Percentiles rank a stretch among this genome's conserved stretches.
Conservation (phyloP, 305 asterid genomes). For the Solanum aculeatissimum region DNA sequence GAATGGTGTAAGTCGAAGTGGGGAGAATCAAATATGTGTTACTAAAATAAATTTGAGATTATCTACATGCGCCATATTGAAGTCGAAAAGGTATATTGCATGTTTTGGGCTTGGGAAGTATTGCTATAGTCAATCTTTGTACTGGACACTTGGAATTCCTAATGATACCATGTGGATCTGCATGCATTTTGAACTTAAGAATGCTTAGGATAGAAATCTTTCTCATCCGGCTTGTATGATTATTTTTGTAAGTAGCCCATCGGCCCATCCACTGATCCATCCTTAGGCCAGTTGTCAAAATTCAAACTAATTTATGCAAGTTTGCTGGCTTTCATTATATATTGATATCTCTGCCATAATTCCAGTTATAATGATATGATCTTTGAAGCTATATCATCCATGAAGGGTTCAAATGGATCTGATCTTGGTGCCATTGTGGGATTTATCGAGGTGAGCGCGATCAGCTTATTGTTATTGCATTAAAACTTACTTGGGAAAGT, state of each 20-base stretch:
- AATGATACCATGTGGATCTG: neutral
- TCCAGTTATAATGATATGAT: conserved; percentile 35
- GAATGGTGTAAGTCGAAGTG: neutral
- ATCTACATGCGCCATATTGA: neutral
- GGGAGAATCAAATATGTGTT: neutral
- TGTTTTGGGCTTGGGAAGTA: neutral
- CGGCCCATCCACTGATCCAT: neutral
- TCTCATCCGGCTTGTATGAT: neutral
- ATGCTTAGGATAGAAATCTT: neutral
- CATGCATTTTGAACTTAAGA: neutral
- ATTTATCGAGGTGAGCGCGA: conserved; percentile 41
- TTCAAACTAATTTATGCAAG: neutral
- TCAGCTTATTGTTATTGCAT: neutral
- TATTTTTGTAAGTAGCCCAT: neutral
- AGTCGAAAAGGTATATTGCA: neutral
- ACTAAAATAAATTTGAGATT: neutral
- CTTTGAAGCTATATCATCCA: conserved; percentile 41
- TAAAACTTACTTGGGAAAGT: neutral
- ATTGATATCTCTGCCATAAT: neutral
- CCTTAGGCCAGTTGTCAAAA: neutral
- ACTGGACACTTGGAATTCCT: neutral
- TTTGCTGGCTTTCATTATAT: neutral
- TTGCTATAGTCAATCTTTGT: neutral
- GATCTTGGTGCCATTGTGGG: conserved; percentile 28
- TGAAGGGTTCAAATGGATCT: conserved; percentile 36